A percentile compares a stretch with the other conserved stretches of the same genome.
These are phyloP conservation scores for Isabelozyma pseudorhagii DNA, from an alignment of 805 yeast species.

Conservation along the genomic window DNA sequence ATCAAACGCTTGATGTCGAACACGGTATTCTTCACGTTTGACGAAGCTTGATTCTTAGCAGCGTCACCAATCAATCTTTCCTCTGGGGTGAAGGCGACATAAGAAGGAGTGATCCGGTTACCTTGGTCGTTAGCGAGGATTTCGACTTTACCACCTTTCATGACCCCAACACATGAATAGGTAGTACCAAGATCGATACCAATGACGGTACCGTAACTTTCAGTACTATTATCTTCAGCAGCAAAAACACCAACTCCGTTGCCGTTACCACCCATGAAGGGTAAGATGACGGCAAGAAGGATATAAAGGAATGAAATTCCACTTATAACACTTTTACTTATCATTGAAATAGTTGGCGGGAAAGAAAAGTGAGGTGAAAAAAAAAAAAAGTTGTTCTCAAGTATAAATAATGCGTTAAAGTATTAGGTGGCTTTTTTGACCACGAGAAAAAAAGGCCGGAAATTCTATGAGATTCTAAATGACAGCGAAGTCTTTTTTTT, in stretches of 20 bases:
- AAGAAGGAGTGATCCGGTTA: constrained; percentile 96
- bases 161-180: constrained; percentile 94
- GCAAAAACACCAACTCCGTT: constrained; percentile 14
- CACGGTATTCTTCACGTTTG: constrained; percentile 88
- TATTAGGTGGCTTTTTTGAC: background rate
- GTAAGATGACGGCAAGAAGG: constrained; percentile 34
- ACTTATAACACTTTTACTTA: constrained; percentile 15
- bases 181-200: constrained; percentile 88
- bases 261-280: constrained; percentile 23
- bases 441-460: background rate
- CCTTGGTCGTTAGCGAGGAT: constrained; percentile 98
- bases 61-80: constrained; percentile 96
- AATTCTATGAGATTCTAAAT: background rate
- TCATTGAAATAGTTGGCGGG: constrained; percentile 6
- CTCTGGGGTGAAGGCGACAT: constrained; percentile 89
- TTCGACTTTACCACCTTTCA: constrained; percentile 88
- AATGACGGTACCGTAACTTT: constrained; percentile 47
- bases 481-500: background rate
- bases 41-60: constrained; percentile 96
- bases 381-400: background rate
- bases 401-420: background rate
- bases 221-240: constrained; percentile 19
- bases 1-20: constrained; percentile 91
- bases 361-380: background rate
- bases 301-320: constrained; percentile 29